Percentiles rank a stretch among this genome's conserved stretches.
Conservation (phyloP, 176 grass and related monocot species). For the Lolium multiflorum region DNA sequence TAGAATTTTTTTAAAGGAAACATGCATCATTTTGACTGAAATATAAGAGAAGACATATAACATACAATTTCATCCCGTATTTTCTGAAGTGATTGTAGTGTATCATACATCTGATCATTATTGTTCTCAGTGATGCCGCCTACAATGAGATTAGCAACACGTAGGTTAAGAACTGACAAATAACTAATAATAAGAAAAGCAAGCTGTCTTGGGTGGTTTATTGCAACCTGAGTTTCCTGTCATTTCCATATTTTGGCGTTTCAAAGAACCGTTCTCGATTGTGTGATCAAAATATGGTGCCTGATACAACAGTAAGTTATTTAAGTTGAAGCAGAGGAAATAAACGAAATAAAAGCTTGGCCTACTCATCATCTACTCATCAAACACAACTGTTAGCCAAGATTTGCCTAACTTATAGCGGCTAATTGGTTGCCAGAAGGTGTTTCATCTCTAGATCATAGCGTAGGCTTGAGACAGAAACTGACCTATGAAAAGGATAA, state of each 20-base stretch:
- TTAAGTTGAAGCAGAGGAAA: conserved; percentile 30
- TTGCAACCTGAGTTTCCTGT: conserved; percentile 11
- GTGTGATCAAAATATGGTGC: not conserved
- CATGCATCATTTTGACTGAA: not conserved
- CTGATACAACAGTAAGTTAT: conserved; percentile 29
- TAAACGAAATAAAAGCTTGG: not conserved
- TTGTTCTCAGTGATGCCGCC: not conserved
- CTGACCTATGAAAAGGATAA: not conserved
- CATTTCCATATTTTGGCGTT: not conserved
- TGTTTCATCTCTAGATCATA: too few species aligned
- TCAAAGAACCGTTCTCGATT: not conserved
- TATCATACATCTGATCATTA: not conserved
- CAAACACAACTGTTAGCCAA: not conserved
- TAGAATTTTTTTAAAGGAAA: not conserved
- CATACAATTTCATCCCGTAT: conserved; percentile 38
- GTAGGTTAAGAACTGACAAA: conserved; percentile 1
- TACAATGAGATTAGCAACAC: conserved; percentile 22
- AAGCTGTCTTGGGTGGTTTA: conserved; percentile 12
- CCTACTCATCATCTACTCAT: too few species aligned
- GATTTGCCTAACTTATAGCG: not conserved
- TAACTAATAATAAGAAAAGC: conserved; percentile 5
- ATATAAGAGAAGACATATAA: conserved; percentile 28
- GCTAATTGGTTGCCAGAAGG: not conserved
- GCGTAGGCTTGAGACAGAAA: not conserved
- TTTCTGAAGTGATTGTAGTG: not conserved